Percentiles rank a stretch among this genome's conserved stretches.
Evolutionary conservation across 805 yeast genomes (phyloP).

Genomic region (Alloascoidea hylecoeti): DNA sequence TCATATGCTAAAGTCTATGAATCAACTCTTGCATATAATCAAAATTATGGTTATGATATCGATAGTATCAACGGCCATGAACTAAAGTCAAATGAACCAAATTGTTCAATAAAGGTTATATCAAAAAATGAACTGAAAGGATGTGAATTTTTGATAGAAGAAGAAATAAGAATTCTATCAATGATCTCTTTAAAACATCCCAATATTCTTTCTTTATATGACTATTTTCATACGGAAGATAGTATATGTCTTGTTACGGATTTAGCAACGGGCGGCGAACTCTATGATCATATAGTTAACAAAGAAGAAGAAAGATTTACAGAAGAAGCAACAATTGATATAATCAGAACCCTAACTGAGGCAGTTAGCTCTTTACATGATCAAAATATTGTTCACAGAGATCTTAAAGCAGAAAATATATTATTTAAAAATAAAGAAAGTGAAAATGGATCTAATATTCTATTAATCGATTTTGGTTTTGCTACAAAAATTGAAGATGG

Average conservation of each 20-base stretch:
- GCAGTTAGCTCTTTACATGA: slow-evolving; percentile 45
- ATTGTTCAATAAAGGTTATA: too few relatives aligned
- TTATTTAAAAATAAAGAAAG: slow-evolving; percentile 29
- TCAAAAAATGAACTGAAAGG: too few relatives aligned
- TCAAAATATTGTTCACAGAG: slow-evolving; percentile 54
- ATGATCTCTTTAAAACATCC: slow-evolving; percentile 35
- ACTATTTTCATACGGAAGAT: slow-evolving; percentile 55
- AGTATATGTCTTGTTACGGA: slow-evolving; percentile 44
- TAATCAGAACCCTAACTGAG: slow-evolving; percentile 33
- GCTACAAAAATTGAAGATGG: slow-evolving; percentile 33
- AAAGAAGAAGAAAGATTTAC: slow-evolving; percentile 30
- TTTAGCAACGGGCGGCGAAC: slow-evolving; percentile 54
- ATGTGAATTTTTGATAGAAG: too few relatives aligned
- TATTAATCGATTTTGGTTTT: slow-evolving; percentile 52
- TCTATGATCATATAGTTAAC: slow-evolving; percentile 42
- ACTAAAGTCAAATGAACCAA: too few relatives aligned
- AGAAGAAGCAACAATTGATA: slow-evolving; percentile 34
- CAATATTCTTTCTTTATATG: slow-evolving; percentile 46
- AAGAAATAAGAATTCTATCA: too few relatives aligned
- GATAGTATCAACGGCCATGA: too few relatives aligned
- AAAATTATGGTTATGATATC: too few relatives aligned
- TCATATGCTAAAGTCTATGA: too few relatives aligned
- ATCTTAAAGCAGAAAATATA: slow-evolving; percentile 59
- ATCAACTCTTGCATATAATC: too few relatives aligned
- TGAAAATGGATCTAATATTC: slow-evolving; percentile 23